These are phyloP conservation scores for Chamaecyparis obtusa DNA, from an alignment of 75 land plant genomes.

Conservation along the genomic window DNA sequence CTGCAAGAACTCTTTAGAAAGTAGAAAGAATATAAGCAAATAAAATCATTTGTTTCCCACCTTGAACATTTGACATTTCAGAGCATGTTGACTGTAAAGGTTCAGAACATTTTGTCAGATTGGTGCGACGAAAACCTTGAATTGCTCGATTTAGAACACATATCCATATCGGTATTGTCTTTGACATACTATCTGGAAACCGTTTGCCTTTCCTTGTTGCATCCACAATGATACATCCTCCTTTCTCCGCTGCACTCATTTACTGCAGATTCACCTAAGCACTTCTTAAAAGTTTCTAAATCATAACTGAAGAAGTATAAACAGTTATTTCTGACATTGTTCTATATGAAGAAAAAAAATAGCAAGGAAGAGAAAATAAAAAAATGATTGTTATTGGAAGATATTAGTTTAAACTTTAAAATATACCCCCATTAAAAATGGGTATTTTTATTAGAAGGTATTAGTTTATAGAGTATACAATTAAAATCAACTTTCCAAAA, in stretches of 20 bases:
- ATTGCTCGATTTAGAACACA: conserved; percentile 92
- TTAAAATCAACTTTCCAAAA: not conserved
- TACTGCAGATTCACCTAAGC: conserved; percentile 20
- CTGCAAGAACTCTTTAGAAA: not conserved
- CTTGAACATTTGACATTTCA: not conserved
- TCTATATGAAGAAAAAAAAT: not conserved
- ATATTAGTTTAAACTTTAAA: not conserved
- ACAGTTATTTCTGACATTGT: not conserved
- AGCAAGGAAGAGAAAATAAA: not conserved
- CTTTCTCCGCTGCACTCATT: conserved; percentile 72
- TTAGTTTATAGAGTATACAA: not conserved
- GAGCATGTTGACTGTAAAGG: not conserved
- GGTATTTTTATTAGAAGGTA: not conserved
- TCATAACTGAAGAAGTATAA: not conserved
- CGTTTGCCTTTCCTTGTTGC: conserved; percentile 94
- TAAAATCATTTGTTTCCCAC: not conserved
- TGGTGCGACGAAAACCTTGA: not conserved
- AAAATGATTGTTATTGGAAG: not conserved
- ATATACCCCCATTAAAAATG: not conserved
- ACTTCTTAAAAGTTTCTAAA: not conserved
- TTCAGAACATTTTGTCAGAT: not conserved
- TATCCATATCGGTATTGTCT: conserved; percentile 97
- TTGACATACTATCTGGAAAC: conserved; percentile 98
- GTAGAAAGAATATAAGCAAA: not conserved
- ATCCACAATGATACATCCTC: conserved; percentile 94